phyloP scores from a whole-genome alignment of 331 rosid genomes.

The Telfairia occidentalis region DNA sequence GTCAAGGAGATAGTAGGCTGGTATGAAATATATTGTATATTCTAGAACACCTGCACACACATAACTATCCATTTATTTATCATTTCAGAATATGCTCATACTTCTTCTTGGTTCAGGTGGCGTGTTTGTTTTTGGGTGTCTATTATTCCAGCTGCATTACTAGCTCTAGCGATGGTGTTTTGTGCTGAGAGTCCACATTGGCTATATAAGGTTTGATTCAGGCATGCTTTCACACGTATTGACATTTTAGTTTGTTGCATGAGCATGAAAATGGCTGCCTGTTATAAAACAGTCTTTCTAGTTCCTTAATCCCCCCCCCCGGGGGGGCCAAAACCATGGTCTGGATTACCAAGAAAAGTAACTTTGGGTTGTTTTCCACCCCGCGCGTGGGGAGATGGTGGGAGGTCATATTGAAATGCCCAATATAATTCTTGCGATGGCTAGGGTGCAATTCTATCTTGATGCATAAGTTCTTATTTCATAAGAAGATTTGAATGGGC shows the following conservation, averaged over 20 bases:
- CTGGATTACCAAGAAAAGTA: no score
- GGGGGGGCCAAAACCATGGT: no score
- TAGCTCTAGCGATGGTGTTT: slow-evolving; percentile 60
- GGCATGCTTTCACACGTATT: background rate
- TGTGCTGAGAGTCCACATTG: slow-evolving; percentile 96
- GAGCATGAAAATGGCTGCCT: background rate
- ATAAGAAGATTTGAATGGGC: background rate
- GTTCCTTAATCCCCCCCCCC: background rate
- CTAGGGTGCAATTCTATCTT: background rate
- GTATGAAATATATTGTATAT: slow-evolving; percentile 30
- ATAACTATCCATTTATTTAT: slow-evolving; percentile 12
- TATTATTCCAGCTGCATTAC: slow-evolving; percentile 67
- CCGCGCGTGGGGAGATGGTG: no score
- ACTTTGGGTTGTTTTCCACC: no score
- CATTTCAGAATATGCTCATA: slow-evolving; percentile 16
- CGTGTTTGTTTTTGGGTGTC: slow-evolving; percentile 90
- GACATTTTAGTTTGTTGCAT: background rate
- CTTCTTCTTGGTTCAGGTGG: slow-evolving; percentile 59
- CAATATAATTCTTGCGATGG: no score
- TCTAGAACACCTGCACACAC: slow-evolving; percentile 2
- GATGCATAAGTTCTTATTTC: background rate
- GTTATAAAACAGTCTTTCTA: background rate
- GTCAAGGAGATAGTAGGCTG: slow-evolving; percentile 74
- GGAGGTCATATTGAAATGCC: background rate
- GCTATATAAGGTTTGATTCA: slow-evolving; percentile 60